Percentiles rank a stretch among this genome's conserved stretches.
Conservation (phyloP, 495 filamentous ascomycete species). For the Penicillium verhagenii region DNA sequence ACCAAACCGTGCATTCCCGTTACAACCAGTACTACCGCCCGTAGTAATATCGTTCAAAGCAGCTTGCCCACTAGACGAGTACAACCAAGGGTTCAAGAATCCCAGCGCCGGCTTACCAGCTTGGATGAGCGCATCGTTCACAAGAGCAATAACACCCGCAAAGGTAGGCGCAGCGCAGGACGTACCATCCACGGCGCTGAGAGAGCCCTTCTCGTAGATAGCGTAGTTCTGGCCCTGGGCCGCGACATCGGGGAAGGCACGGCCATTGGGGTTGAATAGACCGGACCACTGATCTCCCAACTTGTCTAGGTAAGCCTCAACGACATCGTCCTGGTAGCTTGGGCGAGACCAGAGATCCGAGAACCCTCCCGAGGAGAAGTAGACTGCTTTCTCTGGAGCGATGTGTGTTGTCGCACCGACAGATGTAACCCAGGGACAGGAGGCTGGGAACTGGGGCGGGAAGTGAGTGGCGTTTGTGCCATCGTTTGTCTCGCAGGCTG, state of each 20-base stretch:
- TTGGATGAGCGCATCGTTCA: conserved; percentile 65
- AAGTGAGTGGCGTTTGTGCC: conserved; percentile 65
- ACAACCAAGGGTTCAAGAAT: conserved; percentile 77
- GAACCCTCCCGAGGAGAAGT: conserved; percentile 67
- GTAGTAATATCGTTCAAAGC: conserved; percentile 63
- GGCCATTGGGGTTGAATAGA: conserved; percentile 60
- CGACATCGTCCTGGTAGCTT: conserved; percentile 57
- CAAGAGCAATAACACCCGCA: conserved; percentile 59
- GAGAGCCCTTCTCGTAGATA: conserved; percentile 52
- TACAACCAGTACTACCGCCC: conserved; percentile 63
- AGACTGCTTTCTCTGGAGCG: conserved; percentile 56
- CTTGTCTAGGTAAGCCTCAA: conserved; percentile 53
- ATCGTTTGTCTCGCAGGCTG: conserved; percentile 63
- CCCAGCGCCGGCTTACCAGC: conserved; percentile 58
- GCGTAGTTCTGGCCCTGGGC: conserved; percentile 58
- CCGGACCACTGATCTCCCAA: conserved; percentile 47
- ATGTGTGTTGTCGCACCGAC: conserved; percentile 64
- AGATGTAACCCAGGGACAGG: conserved; percentile 71
- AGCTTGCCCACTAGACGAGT: conserved; percentile 46
- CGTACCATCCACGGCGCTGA: conserved; percentile 59
- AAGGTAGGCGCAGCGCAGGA: conserved; percentile 64
- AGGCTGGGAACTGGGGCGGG: conserved; percentile 67
- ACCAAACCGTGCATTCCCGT: conserved; percentile 42
- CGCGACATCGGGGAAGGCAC: conserved; percentile 72
- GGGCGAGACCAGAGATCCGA: conserved; percentile 62